Conservation (phyloP, 306 rosid species). For the Quercus parvula region DNA sequence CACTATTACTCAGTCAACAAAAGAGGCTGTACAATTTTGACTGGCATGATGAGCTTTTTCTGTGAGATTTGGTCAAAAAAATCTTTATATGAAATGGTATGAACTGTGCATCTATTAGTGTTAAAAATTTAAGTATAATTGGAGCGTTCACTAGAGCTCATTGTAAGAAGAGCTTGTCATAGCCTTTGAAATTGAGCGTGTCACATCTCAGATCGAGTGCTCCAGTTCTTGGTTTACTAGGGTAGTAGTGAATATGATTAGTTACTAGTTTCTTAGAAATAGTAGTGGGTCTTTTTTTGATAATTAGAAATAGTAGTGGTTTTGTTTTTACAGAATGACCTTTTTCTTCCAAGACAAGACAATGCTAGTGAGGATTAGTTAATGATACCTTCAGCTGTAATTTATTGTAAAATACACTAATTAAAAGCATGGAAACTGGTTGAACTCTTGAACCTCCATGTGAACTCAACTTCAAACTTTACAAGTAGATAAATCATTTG, state of each 20-base stretch:
- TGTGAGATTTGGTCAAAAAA: background rate
- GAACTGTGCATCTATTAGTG: background rate
- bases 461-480: background rate
- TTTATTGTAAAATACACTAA: background rate
- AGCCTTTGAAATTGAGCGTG: background rate
- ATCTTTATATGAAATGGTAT: background rate
- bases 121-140: background rate
- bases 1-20: background rate
- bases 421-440: background rate
- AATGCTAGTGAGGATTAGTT: background rate
- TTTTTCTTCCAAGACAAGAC: background rate
- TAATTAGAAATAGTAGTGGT: background rate
- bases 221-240: background rate
- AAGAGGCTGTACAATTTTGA: background rate
- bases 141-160: background rate
- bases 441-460: background rate
- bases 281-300: background rate
- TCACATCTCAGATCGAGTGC: background rate
- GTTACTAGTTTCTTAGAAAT: background rate
- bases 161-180: background rate
- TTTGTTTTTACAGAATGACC: background rate
- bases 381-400: background rate
- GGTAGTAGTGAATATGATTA: background rate
- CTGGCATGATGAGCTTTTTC: background rate
- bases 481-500: conserved; percentile 13